phyloP scores from a whole-genome alignment of 2,329 filamentous ascomycete species.

The Cordyceps fumosorosea region DNA sequence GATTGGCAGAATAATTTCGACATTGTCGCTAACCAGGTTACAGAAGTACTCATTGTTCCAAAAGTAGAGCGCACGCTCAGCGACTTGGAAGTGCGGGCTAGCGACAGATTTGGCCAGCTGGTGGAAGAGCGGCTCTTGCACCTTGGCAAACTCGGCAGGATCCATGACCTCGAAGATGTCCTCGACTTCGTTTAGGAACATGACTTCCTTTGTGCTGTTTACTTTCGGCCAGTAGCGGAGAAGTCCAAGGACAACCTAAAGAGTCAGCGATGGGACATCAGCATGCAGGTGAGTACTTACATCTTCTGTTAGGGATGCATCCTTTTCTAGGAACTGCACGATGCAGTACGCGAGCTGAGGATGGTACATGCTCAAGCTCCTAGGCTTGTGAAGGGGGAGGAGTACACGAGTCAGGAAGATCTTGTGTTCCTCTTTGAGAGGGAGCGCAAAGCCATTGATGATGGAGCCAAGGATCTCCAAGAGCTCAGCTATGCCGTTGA shows the following conservation, averaged over 20 bases:
- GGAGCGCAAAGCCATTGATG: conserved; percentile 96
- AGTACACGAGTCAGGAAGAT: conserved; percentile 91
- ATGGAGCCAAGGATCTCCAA: conserved; percentile 96
- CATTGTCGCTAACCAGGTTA: conserved; percentile 97
- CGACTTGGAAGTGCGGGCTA: conserved; percentile 97
- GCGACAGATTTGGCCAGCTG: conserved; percentile 97
- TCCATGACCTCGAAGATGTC: conserved; percentile 99
- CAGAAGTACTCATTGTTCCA: conserved; percentile 99
- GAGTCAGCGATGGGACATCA: conserved; percentile 16
- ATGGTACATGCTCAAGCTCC: conserved; percentile 99
- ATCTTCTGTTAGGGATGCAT: conserved; percentile 93
- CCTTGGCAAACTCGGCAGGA: conserved; percentile 95
- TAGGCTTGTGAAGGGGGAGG: conserved; percentile 93
- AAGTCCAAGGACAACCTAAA: conserved; percentile 82
- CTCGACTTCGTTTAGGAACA: conserved; percentile 98
- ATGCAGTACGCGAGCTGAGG: conserved; percentile 98
- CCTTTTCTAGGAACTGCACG: conserved; percentile 97
- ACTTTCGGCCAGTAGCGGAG: conserved; percentile 98
- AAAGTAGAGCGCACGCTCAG: conserved; percentile 94
- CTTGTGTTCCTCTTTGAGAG: conserved; percentile 97
- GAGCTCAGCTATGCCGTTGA: conserved; percentile 95
- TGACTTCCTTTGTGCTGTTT: conserved; percentile 99
- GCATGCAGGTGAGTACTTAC: conserved; percentile 19
- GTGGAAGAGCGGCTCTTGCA: conserved; percentile 95
- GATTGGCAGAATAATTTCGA: conserved; percentile 95